A percentile compares a stretch with the other conserved stretches of the same genome.
These are phyloP conservation scores for Mycena haematopus DNA, from an alignment of 768 basidiomycete species.

Conservation along the genomic window DNA sequence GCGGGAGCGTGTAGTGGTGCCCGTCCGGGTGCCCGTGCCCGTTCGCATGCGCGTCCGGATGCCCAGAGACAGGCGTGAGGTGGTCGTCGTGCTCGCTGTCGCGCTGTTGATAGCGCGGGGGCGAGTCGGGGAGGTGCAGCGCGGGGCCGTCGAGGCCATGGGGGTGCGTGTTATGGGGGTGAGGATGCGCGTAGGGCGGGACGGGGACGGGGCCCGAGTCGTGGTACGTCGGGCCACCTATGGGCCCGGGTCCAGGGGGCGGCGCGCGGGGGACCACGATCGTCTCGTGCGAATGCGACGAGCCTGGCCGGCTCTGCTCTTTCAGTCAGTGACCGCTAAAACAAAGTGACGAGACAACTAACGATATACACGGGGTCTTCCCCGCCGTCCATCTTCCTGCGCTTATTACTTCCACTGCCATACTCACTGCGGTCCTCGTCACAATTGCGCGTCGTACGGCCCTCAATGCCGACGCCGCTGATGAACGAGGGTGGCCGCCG, in stretches of 20 bases:
- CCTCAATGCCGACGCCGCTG: conserved; percentile 23
- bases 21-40: background rate
- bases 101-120: background rate
- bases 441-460: background rate
- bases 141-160: background rate
- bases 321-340: background rate
- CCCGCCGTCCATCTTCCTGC: conserved; percentile 56
- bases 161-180: too few relatives aligned
- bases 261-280: too few relatives aligned
- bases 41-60: background rate
- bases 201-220: conserved; percentile 37
- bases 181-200: background rate
- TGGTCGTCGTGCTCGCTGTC: background rate
- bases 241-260: too few relatives aligned
- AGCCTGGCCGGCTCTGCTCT: conserved; percentile 53
- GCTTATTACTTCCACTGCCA: conserved; percentile 39
- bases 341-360: background rate
- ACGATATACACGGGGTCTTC: conserved; percentile 60
- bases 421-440: conserved; percentile 56
- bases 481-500: conserved; percentile 23
- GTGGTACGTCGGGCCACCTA: too few relatives aligned
- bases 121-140: background rate
- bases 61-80: background rate
- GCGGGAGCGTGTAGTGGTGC: background rate
- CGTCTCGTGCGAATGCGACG: conserved; percentile 35